A percentile compares a stretch with the other conserved stretches of the same genome.
Evolutionary conservation across 148 eudicot genomes (phyloP).

Genomic region (Cornus kousa): DNA sequence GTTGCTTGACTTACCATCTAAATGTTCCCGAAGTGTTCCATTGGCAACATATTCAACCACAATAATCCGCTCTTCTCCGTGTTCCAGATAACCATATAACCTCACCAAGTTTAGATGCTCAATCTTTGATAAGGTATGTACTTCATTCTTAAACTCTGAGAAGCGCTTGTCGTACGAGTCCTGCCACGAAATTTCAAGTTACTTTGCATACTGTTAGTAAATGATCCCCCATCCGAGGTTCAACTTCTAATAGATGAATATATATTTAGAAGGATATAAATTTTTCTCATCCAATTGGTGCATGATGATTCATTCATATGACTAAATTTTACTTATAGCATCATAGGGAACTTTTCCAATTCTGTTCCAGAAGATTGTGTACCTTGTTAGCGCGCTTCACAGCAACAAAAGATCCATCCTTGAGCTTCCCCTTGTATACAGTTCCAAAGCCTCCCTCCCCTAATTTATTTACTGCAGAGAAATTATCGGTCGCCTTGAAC

Average conservation of each 20-base stretch:
- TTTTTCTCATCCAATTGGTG: background rate
- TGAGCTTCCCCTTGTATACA: conserved; percentile 62
- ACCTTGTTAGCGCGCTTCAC: conserved; percentile 72
- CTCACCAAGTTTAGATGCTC: conserved; percentile 73
- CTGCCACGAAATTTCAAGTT: conserved; percentile 34
- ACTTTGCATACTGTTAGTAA: background rate
- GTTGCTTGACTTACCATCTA: conserved; percentile 54
- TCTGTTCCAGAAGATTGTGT: background rate
- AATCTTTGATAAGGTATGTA: conserved; percentile 57
- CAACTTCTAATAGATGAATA: background rate
- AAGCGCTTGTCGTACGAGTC: conserved; percentile 25
- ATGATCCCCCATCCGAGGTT: background rate
- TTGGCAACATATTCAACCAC: conserved; percentile 69
- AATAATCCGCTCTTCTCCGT: conserved; percentile 55
- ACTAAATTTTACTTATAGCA: background rate
- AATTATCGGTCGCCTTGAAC: conserved; percentile 52
- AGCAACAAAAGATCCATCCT: conserved; percentile 60
- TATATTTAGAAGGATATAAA: background rate
- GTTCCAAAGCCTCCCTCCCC: conserved; percentile 77
- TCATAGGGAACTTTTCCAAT: background rate
- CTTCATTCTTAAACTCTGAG: conserved; percentile 62
- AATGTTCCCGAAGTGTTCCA: conserved; percentile 66
- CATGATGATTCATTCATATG: background rate
- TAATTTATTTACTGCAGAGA: conserved; percentile 43
- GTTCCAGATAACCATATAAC: conserved; percentile 63